A percentile compares a stretch with the other conserved stretches of the same genome.
Evolutionary conservation across 768 basidiomycete species (phyloP).

Genomic region (Tricholoma sp.): DNA sequence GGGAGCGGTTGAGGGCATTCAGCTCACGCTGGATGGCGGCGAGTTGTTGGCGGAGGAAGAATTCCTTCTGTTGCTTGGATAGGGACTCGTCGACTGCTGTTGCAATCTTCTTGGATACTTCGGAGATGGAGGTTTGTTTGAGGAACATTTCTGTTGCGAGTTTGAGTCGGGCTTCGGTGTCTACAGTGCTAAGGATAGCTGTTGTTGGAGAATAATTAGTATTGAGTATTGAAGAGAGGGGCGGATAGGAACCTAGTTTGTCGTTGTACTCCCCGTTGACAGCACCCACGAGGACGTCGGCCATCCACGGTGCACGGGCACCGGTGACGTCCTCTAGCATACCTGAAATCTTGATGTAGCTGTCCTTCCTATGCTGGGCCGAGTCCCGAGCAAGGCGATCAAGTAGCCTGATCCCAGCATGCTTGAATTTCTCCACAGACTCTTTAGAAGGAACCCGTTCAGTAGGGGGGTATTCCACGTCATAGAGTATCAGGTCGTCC

Average conservation of each 20-base stretch:
- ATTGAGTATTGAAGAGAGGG: neutral
- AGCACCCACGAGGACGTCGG: conserved; percentile 68
- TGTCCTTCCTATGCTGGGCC: conserved; percentile 52
- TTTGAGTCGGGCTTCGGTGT: conserved; percentile 56
- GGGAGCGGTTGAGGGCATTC: conserved; percentile 41
- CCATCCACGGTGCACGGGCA: conserved; percentile 65
- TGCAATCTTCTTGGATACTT: conserved; percentile 78
- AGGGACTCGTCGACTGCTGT: conserved; percentile 77
- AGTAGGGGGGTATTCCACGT: conserved; percentile 44
- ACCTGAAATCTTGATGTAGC: conserved; percentile 60
- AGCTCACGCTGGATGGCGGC: conserved; percentile 78
- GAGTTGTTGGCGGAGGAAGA: conserved; percentile 79
- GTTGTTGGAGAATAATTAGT: neutral
- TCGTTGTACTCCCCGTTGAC: conserved; percentile 64
- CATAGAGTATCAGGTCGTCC: conserved; percentile 30
- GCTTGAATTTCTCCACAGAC: conserved; percentile 61
- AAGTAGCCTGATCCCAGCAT: conserved; percentile 58
- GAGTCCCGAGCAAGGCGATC: conserved; percentile 57
- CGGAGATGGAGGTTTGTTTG: conserved; percentile 73
- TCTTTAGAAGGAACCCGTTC: conserved; percentile 48
- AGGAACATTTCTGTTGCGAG: too few species aligned
- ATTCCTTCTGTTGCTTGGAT: conserved; percentile 87
- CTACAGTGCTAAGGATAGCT: conserved; percentile 61
- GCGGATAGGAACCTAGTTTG: conserved; percentile 53
- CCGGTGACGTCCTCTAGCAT: conserved; percentile 73